These are phyloP conservation scores for Mycosphaerella arachidis DNA, from an alignment of 2,329 filamentous ascomycete genomes.

Conservation along the genomic window DNA sequence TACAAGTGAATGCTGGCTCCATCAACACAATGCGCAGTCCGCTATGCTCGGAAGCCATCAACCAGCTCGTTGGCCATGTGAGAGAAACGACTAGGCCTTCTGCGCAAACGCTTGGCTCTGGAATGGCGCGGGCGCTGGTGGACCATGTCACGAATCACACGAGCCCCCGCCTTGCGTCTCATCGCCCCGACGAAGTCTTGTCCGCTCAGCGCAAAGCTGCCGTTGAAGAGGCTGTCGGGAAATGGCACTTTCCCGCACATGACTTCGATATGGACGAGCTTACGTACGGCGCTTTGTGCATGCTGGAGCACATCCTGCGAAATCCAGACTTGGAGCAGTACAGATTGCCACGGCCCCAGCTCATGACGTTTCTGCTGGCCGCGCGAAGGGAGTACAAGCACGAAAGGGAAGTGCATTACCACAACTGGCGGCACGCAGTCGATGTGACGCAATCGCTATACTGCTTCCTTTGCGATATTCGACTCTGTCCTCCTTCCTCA, in stretches of 20 bases:
- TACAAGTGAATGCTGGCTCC: conserved; percentile 80
- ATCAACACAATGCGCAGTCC: conserved; percentile 81
- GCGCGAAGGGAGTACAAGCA: conserved; percentile 92
- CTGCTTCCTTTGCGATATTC: conserved; percentile 71
- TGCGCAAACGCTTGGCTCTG: conserved; percentile 26
- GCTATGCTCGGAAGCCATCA: conserved; percentile 56
- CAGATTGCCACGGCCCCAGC: conserved; percentile 45
- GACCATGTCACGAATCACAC: conserved; percentile 22
- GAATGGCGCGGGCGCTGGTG: conserved; percentile 31
- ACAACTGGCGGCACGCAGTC: conserved; percentile 96
- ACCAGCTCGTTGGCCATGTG: conserved; percentile 30
- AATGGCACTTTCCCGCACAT: conserved; percentile 87
- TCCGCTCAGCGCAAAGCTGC: conserved; percentile 53
- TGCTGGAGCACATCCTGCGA: conserved; percentile 81
- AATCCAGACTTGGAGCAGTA: conserved; percentile 75
- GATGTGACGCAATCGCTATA: conserved; percentile 94
- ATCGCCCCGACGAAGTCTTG: conserved; percentile 60
- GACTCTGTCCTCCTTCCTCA: conserved; percentile 61
- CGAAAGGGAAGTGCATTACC: conserved; percentile 54
- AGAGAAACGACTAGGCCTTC: conserved; percentile 27
- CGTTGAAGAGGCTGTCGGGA: conserved; percentile 66
- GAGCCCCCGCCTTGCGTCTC: conserved; percentile 19
- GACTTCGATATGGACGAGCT: conserved; percentile 87
- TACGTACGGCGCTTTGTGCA: conserved; percentile 75
- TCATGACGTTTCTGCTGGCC: conserved; percentile 80